These are phyloP conservation scores for Blastobotrys serpentis DNA, from an alignment of 1,139 yeast species.

Conservation along the genomic window DNA sequence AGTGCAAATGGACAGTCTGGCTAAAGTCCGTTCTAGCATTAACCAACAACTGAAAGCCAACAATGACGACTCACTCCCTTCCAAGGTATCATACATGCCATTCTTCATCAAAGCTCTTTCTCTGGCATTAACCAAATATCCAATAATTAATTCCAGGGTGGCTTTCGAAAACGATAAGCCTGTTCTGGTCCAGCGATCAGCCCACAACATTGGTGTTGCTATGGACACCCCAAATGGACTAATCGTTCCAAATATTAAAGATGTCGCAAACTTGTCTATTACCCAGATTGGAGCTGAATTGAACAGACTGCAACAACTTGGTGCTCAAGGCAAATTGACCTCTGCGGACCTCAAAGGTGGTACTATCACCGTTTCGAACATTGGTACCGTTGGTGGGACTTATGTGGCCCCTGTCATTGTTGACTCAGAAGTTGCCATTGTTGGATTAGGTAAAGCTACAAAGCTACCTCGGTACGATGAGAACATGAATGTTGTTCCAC, in stretches of 20 bases:
- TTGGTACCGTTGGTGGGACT: conserved; percentile 77
- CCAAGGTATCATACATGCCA: conserved; percentile 39
- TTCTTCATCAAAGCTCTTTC: conserved; percentile 40
- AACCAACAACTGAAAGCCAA: conserved; percentile 25
- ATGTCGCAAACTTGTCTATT: conserved; percentile 61
- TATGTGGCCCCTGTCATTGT: conserved; percentile 70
- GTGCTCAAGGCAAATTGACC: conserved; percentile 63
- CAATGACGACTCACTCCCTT: conserved; percentile 13
- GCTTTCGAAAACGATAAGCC: conserved; percentile 28
- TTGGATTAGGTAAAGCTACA: conserved; percentile 36
- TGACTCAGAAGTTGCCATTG: conserved; percentile 37
- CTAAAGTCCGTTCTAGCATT: conserved; percentile 28
- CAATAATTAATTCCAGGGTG: conserved; percentile 34
- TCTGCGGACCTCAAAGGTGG: conserved; percentile 74
- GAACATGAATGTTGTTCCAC: conserved; percentile 31
- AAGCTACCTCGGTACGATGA: conserved; percentile 34
- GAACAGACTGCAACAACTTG: conserved; percentile 53
- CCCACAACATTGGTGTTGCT: conserved; percentile 56
- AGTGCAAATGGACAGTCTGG: conserved; percentile 32
- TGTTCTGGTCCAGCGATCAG: conserved; percentile 28
- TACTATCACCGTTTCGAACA: conserved; percentile 72
- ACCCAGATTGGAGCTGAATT: conserved; percentile 65
- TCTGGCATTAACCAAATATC: conserved; percentile 32
- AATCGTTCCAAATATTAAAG: conserved; percentile 71
- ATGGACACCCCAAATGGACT: conserved; percentile 77